These are phyloP conservation scores for Epichloe aotearoae DNA, from an alignment of 2,329 filamentous ascomycete genomes.

Conservation along the genomic window DNA sequence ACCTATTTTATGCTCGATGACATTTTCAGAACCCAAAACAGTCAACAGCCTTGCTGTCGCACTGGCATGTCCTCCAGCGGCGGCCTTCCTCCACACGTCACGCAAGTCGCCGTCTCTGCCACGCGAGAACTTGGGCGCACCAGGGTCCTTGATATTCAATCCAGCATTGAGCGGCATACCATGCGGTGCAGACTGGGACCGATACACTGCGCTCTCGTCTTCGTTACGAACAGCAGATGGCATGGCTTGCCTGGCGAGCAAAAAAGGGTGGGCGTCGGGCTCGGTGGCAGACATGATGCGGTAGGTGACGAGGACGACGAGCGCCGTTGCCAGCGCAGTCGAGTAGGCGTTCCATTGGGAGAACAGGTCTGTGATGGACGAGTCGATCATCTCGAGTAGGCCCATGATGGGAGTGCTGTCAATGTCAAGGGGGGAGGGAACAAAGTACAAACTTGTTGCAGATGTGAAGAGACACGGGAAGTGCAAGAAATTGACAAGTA, in stretches of 20 bases:
- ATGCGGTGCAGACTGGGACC: slow-evolving; percentile 73
- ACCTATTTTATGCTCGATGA: slow-evolving; percentile 59
- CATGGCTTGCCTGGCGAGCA: slow-evolving; percentile 73
- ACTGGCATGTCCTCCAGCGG: slow-evolving; percentile 50
- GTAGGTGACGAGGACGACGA: slow-evolving; percentile 58
- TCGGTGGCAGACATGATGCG: slow-evolving; percentile 59
- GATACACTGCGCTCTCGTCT: slow-evolving; percentile 74
- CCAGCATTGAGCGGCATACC: slow-evolving; percentile 68
- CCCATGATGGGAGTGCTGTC: slow-evolving; percentile 19
- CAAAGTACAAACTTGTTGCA: neutral
- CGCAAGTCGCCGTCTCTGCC: slow-evolving; percentile 82
- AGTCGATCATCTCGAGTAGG: slow-evolving; percentile 52
- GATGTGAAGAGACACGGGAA: neutral
- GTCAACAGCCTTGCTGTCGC: slow-evolving; percentile 63
- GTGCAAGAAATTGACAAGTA: neutral
- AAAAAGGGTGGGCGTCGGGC: slow-evolving; percentile 87
- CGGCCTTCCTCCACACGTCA: slow-evolving; percentile 73
- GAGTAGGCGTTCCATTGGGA: slow-evolving; percentile 75
- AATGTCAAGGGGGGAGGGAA: neutral
- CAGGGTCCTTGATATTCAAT: slow-evolving; percentile 69
- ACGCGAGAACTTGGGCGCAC: slow-evolving; percentile 66
- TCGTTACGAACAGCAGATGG: slow-evolving; percentile 68
- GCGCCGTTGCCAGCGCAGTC: slow-evolving; percentile 50
- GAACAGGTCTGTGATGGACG: slow-evolving; percentile 53
- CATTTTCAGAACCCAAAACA: slow-evolving; percentile 61